Evolutionary conservation across 1,139 yeast genomes (phyloP), one percentile per base, ranked within the genome.

Genomic region (Protomyces inundatus): DNA sequence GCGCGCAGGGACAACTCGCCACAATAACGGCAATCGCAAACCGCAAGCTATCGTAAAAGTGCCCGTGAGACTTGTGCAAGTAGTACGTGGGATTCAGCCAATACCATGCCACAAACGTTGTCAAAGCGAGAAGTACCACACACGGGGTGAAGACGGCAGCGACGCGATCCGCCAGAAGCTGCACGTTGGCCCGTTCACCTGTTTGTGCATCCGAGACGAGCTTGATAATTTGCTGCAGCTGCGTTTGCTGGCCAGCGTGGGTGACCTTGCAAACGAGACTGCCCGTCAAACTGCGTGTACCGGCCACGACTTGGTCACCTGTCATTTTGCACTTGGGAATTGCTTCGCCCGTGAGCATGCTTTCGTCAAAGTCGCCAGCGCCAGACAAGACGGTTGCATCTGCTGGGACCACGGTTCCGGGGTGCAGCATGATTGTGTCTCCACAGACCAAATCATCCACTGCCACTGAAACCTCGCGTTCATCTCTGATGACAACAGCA

Each of bases 1-100:
- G 77, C 0, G 98, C 98, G 80, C 98, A 93, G 0, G 98, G 98
- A 75, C 98, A 93, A 0, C 98, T 98, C 55, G 93, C 97, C 9
- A 93, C 97, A 69, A 93, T 82, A 6, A 93, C 98, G 4, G 96
- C 86, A 50, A 93, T 93, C n/a, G 96, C 87, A 58, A 91, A 80
- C 70, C 87, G 85, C 66, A 93, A 76, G 71, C 96, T 84, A 35
- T 84, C 84, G 74, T 83, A 85, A 69, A 83, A 81, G 67, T 82
- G 81, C 4, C 91, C 89, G 34, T 6, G 30, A 30, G 73, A 76
- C 9, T 81, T 81, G 57, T 77, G 76, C 69, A 79, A 66, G 72
- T 81, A 67, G 69, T 75, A 73, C 53, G 80, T 73, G 16, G 81
- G 62, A 16, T 52, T 66, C 5, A 77, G 56, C 53, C 80, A 68